Evolutionary conservation across 768 basidiomycete genomes (phyloP).

Genomic region (Lactarius akahatsu): DNA sequence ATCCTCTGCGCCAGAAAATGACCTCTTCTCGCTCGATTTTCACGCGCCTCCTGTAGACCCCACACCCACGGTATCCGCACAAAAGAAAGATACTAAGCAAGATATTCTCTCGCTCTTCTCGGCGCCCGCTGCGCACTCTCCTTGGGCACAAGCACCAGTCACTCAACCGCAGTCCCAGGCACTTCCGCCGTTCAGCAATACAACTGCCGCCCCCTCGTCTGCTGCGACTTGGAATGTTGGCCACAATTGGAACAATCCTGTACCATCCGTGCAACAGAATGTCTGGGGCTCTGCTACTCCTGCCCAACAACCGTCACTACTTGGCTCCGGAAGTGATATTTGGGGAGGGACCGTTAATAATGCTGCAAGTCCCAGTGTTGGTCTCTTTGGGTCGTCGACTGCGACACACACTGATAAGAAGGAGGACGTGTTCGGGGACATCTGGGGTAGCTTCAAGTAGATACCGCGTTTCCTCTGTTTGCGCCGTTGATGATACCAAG

Average conservation of each 20-base stretch:
- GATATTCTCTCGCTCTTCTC: constrained; percentile 86
- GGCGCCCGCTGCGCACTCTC: constrained; percentile 38
- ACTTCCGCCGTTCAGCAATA: constrained; percentile 24
- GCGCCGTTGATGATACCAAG: neutral
- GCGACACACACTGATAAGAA: constrained; percentile 47
- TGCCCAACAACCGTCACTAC: constrained; percentile 36
- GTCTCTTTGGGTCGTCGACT: constrained; percentile 40
- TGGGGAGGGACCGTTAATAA: constrained; percentile 49
- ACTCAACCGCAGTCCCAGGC: constrained; percentile 17
- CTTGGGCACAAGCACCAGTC: constrained; percentile 29
- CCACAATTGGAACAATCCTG: constrained; percentile 57
- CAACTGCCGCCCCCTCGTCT: constrained; percentile 47
- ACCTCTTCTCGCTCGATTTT: constrained; percentile 86
- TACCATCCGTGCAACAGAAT: constrained; percentile 33
- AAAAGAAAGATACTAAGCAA: constrained; percentile 73
- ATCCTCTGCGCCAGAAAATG: constrained; percentile 47
- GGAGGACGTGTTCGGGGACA: constrained; percentile 78
- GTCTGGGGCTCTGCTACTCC: constrained; percentile 38
- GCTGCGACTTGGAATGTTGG: constrained; percentile 63
- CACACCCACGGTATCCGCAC: constrained; percentile 35
- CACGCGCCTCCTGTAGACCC: constrained; percentile 52
- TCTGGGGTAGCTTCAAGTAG: constrained; percentile 84
- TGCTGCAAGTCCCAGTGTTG: constrained; percentile 30
- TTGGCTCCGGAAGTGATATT: constrained; percentile 49
- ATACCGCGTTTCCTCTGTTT: neutral